Evolutionary conservation across 2,329 filamentous ascomycete genomes (phyloP), one percentile per base, ranked within the genome.

Genomic region (Ceratocystis alfenasii): DNA sequence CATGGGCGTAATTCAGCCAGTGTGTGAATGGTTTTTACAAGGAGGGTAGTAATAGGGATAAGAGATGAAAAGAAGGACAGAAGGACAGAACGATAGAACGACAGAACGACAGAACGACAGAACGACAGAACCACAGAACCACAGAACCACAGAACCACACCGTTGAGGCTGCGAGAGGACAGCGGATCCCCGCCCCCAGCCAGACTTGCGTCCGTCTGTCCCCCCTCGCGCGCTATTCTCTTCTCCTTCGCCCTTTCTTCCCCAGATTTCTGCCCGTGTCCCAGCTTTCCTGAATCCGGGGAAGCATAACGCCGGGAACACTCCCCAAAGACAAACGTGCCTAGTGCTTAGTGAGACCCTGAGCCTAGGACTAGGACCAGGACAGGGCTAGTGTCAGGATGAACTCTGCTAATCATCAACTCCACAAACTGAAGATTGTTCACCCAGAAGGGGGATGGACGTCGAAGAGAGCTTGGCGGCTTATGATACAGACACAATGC

Each of bases 201-300:
- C 46, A 50, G 3, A 8, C 15, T 15, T 28, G 22, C 25, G 2
- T 12, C 50, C 22, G 12, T 6, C 22, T 57, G 22, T n/a, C 28
- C 53, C 17, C 17, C 10, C 25, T 2, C 30, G 3, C 28, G 3
- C 30, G 30, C 30, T 33, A 7, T 33, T 7, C 5, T 17, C 12
- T 17, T 30, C 28, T 7, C 25, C 12, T 17, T 4, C 25, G 12
- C 28, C 28, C 28, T 10, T 22, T n/a, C 25, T 57, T 22, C 53
- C 53, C 53, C 53, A 22, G 25, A 30, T 57, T 57, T 50, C 46
- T 50, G 46, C 5, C 48, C 20, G 20, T 17, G 48, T 53, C 48
- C 48, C 48, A 53, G 48, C 20, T 53, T 57, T 57, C 28, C 53
- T 57, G 10, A 36, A 57, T 57, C 53, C 53, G 53, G 53, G 53